Percentiles rank a stretch among this genome's conserved stretches.
phyloP scores from a whole-genome alignment of 257 asterid species.

The Primulina tabacum region DNA sequence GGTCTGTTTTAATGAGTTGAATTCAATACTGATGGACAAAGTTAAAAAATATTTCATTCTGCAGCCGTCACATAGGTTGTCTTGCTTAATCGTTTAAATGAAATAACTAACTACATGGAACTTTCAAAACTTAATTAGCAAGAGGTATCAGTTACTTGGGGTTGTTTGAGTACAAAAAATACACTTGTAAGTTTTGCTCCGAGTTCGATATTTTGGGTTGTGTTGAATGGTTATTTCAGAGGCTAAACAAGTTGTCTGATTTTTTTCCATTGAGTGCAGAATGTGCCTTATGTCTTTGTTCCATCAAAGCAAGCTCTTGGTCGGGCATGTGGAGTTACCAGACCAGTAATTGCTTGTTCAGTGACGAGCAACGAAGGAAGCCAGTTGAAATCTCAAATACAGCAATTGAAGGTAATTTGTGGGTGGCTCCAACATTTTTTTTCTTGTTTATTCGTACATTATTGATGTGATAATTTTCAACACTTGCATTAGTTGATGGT shows the following conservation, averaged over 20 bases:
- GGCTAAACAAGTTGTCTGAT: not conserved
- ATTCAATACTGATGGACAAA: not conserved
- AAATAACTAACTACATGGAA: not conserved
- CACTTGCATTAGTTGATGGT: not conserved
- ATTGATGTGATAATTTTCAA: not conserved
- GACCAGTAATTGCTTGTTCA: conserved; percentile 74
- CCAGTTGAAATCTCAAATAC: conserved; percentile 86
- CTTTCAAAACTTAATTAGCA: not conserved
- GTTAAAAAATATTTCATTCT: not conserved
- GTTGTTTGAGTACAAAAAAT: not conserved
- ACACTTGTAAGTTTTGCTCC: not conserved
- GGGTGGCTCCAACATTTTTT: not conserved
- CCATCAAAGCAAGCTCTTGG: conserved; percentile 65
- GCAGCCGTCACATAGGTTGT: not conserved
- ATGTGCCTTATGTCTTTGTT: conserved; percentile 47
- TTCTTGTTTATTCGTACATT: not conserved
- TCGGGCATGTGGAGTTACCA: conserved; percentile 82
- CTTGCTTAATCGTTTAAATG: not conserved
- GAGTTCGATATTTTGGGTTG: not conserved
- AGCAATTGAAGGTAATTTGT: conserved; percentile 58
- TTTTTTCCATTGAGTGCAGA: conserved; percentile 24
- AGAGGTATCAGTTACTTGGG: not conserved
- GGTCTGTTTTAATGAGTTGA: not conserved
- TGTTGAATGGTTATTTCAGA: not conserved
- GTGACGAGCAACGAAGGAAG: conserved; percentile 88